Evolutionary conservation across 2,329 filamentous ascomycete genomes (phyloP), one percentile per base, ranked within the genome.

Genomic region (Bipolaris victoriae): DNA sequence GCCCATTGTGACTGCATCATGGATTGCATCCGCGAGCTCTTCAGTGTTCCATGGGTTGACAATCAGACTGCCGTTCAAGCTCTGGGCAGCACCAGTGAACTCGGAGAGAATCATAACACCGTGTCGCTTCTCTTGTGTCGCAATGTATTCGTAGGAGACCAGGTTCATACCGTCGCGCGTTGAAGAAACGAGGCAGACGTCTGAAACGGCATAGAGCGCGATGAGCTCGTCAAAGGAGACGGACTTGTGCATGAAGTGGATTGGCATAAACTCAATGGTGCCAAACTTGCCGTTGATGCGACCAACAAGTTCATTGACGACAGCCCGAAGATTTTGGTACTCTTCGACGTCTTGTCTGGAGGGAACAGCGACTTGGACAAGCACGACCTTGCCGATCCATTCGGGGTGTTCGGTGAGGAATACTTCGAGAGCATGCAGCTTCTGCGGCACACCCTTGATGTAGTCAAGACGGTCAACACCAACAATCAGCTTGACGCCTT

Each of bases 101-200:
- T 99, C 95, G 46, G 93, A 97, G 31, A 99, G 86, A 54, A 99
- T 93, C 86, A 99, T 89, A 60, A 92, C 90, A 57, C 95, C 95
- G 73, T 98, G 92, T 49, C 92, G 89, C 72, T 96, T 88, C 67
- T 91, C 86, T 74, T 99, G 94, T 3, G 91, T 92, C 22, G 94
- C 94, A 65, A 99, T 97, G 80, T 98, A 99, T 78, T 99, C 94
- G 79, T 97, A 98, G 0, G 92, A 96, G 31, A 98, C 95, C 29
- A 99, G 84, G 77, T 99, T 99, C 95, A 99, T 99, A 71, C 95
- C 95, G 74, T 99, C 95, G 48, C 95, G 90, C n/a, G 91, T 98
- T 2, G 91, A 97, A 7, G 90, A 96, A 36, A 96, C 94, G 13
- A 98, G 85, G 74, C 93, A 97, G 43, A 92, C 91, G 73, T 97